Percentiles rank a stretch among this genome's conserved stretches.
phyloP scores from a whole-genome alignment of 352 stramenopile species.

The Phytopythium vexans region DNA sequence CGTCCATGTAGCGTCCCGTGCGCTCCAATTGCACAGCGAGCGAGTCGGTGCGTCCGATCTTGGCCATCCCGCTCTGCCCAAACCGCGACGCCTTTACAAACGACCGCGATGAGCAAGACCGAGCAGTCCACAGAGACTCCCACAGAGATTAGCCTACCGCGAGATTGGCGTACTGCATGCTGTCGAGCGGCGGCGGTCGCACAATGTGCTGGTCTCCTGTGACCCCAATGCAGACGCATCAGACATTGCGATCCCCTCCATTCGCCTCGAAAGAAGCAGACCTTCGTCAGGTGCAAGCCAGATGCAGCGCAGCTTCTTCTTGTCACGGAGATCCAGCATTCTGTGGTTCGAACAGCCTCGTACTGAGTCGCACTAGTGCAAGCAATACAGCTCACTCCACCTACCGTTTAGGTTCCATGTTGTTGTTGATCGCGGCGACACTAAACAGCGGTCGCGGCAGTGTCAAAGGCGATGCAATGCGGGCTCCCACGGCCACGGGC shows the following conservation, averaged over 20 bases:
- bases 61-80: slow-evolving; percentile 49
- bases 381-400: not conserved
- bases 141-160: slow-evolving; percentile 16
- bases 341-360: slow-evolving; percentile 6
- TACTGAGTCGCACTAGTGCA: not conserved
- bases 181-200: slow-evolving; percentile 45
- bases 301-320: slow-evolving; percentile 64
- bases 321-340: slow-evolving; percentile 51
- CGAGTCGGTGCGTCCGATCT: slow-evolving; percentile 55
- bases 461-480: slow-evolving; percentile 1
- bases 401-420: slow-evolving; percentile 2
- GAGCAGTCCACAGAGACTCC: not conserved
- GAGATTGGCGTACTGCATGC: slow-evolving; percentile 63
- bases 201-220: slow-evolving; percentile 60
- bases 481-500: not conserved
- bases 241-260: not conserved
- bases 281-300: slow-evolving; percentile 72
- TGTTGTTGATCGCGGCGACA: not conserved
- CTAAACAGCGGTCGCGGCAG: slow-evolving; percentile 4
- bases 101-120: not conserved
- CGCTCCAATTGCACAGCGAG: slow-evolving; percentile 64
- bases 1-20: slow-evolving; percentile 58
- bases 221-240: not conserved
- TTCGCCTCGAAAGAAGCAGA: slow-evolving; percentile 3
- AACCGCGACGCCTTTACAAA: slow-evolving; percentile 46